Conservation (phyloP, 352 stramenopile genomes). For the Pythium dissotocum region DNA sequence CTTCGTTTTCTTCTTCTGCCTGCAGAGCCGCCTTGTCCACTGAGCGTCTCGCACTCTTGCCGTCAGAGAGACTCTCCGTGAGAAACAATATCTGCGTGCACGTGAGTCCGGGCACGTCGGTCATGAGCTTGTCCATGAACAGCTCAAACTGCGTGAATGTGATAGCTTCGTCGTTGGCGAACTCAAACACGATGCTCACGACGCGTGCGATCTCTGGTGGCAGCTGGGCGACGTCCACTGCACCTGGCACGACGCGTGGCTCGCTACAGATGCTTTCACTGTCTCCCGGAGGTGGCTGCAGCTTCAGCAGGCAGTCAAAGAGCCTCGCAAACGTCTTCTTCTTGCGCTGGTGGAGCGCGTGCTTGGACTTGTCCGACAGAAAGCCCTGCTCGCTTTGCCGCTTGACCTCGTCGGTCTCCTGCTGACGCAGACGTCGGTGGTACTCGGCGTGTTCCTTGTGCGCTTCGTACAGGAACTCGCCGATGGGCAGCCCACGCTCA, state of each 20-base stretch:
- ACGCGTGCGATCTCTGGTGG: conserved; percentile 55
- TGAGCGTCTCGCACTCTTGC: conserved; percentile 33
- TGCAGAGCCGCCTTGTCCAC: conserved; percentile 19
- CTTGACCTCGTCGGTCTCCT: conserved; percentile 44
- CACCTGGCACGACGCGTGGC: conserved; percentile 32
- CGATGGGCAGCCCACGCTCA: conserved; percentile 66
- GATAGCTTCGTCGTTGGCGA: conserved; percentile 51
- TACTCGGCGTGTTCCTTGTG: conserved; percentile 68
- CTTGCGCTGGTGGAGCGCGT: conserved; percentile 59
- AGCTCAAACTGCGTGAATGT: conserved; percentile 38
- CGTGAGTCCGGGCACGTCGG: conserved; percentile 58
- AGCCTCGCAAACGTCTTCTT: conserved; percentile 57
- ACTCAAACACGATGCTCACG: conserved; percentile 66
- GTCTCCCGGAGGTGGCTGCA: not conserved
- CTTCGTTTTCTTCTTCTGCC: conserved; percentile 17
- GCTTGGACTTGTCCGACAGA: conserved; percentile 55
- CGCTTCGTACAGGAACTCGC: conserved; percentile 70
- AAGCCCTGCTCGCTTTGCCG: conserved; percentile 53
- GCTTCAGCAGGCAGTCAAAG: conserved; percentile 36
- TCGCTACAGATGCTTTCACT: not conserved
- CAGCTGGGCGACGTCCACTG: conserved; percentile 45
- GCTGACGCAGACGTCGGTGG: conserved; percentile 45
- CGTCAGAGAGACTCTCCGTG: conserved; percentile 47
- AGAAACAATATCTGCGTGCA: conserved; percentile 79
- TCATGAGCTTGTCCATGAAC: conserved; percentile 69